Base-by-base conservation (phyloP, 345 rosid genomes). In the Excoecaria agallocha region DNA sequence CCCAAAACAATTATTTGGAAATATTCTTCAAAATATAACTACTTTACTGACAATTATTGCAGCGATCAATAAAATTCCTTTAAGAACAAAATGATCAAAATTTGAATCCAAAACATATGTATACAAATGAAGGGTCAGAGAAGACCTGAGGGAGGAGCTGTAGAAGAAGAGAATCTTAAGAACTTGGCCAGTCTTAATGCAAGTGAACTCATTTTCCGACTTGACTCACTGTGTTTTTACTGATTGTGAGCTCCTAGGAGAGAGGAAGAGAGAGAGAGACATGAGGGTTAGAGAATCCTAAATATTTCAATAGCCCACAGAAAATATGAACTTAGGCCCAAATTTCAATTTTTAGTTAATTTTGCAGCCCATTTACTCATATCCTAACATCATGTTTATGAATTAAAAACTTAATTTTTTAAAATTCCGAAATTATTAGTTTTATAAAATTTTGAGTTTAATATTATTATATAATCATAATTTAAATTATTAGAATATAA, bases 161-260 rank as follows among this genome's bases (percentile, higher is more conserved):
- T 59, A 46, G 84, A 38, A 72, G 77, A 30, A 63, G 79, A 70
- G 57, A 61, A 3, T 73, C 77, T 74, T 15, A 86, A 67, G 6
- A 72, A 49, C 73, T 79, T 86, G 7, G 82, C 77, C 13, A 82
- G 60, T 58, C 76, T 75, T 35, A 46, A 61, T 41, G 85, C 83
- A 2, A 84, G 43, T 56, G 87, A 77, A 74, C 74, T 75, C 91
- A 85, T 85, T 69, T 49, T 19, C 9, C 16, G 5, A 11, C 50
- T 8, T 35, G 8, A 52, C 35, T 61, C 56, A 55, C 48, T 25
- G 15, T 22, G 59, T n/a, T 19, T n/a, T 19, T 17, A n/a, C 59
- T 9, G 24, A 55, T 9, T 55, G 59, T 55, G 59, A n/a, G 9
- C 8, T 7, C 7, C 8, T 19, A 16, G 0, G 8, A 54, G 58